phyloP scores from a whole-genome alignment of 306 rosid species.

The Potentilla sterilis region DNA sequence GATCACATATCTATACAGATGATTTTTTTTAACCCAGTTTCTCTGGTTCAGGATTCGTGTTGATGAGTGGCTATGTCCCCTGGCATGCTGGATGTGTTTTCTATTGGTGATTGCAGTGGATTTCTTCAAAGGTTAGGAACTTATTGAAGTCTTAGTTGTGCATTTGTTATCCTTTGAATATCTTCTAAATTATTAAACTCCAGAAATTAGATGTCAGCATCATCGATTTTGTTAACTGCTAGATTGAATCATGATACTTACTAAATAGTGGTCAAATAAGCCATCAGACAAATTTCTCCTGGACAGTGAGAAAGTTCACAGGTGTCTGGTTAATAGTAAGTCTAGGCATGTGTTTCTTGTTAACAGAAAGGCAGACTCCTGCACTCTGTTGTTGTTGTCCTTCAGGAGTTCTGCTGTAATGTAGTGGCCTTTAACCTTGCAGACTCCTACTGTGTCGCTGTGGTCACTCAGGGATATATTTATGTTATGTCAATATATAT shows the following conservation, averaged over 20 bases:
- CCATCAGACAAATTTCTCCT: background rate
- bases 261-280: background rate
- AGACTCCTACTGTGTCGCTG: no score
- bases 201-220: background rate
- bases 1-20: background rate
- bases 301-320: background rate
- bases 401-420: background rate
- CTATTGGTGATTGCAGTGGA: slow-evolving; percentile 91
- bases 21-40: background rate
- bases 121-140: slow-evolving; percentile 72
- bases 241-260: background rate
- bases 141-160: background rate
- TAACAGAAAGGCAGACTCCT: slow-evolving; percentile 42
- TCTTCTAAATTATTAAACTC: background rate
- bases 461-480: background rate
- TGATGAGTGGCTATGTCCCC: slow-evolving; percentile 79
- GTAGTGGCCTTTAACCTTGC: no score
- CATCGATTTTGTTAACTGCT: background rate
- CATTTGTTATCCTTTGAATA: background rate
- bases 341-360: slow-evolving; percentile 45
- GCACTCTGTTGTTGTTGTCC: slow-evolving; percentile 78
- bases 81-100: slow-evolving; percentile 57
- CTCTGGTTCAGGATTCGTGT: slow-evolving; percentile 69
- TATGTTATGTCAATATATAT: no score
- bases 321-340: background rate